These are phyloP conservation scores for Lactifluus subvellereus DNA, from an alignment of 768 basidiomycete genomes.

Conservation along the genomic window DNA sequence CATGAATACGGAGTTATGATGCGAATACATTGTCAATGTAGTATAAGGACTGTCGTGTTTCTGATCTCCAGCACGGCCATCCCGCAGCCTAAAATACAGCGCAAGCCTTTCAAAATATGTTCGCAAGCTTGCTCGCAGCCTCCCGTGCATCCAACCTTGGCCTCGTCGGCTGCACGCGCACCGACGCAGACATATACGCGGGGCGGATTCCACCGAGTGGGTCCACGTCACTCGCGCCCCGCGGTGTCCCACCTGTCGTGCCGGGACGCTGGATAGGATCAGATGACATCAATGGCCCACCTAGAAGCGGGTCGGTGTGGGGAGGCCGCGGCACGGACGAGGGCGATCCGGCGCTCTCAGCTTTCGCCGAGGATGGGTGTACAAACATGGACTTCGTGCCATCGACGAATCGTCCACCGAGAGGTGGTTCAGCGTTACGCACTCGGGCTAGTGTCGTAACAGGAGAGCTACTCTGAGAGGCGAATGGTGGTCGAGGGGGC, in stretches of 20 bases:
- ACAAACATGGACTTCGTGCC: slow-evolving; percentile 81
- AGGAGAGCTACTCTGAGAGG: slow-evolving; percentile 29
- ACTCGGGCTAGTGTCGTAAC: slow-evolving; percentile 30
- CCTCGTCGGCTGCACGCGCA: slow-evolving; percentile 65
- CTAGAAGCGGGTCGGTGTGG: slow-evolving; percentile 21
- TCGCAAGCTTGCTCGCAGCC: slow-evolving; percentile 85
- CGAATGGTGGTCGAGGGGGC: slow-evolving; percentile 29
- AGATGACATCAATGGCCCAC: slow-evolving; percentile 13
- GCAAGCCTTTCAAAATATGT: slow-evolving; percentile 57
- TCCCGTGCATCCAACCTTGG: slow-evolving; percentile 77
- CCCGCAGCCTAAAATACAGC: neutral
- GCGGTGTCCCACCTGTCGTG: slow-evolving; percentile 17
- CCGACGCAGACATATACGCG: slow-evolving; percentile 64
- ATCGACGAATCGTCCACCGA: slow-evolving; percentile 62
- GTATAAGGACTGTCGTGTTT: slow-evolving; percentile 3
- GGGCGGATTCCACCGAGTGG: slow-evolving; percentile 59
- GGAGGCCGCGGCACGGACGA: neutral
- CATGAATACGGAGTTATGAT: slow-evolving; percentile 7
- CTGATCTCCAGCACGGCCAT: neutral
- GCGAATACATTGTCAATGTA: slow-evolving; percentile 14
- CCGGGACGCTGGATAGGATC: slow-evolving; percentile 20
- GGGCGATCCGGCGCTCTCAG: neutral
- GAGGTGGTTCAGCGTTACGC: slow-evolving; percentile 41
- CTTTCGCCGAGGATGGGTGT: slow-evolving; percentile 27
- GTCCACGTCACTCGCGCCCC: slow-evolving; percentile 39